Percentiles rank a stretch among this genome's conserved stretches.
Conservation (phyloP, 257 asterid species). For the Solanum virginianum region DNA sequence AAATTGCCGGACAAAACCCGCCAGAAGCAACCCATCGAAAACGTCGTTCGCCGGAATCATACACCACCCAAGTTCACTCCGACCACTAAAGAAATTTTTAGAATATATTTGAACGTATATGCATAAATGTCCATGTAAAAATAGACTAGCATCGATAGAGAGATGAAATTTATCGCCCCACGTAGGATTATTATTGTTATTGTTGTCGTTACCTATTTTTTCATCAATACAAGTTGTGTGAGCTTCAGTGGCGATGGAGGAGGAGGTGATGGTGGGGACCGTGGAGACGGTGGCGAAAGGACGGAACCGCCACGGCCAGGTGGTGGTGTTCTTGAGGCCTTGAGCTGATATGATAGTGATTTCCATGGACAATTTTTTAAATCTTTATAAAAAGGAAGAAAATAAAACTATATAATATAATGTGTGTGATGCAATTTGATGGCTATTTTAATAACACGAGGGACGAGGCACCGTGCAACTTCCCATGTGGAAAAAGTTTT, state of each 20-base stretch:
- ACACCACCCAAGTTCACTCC: conserved; percentile 41
- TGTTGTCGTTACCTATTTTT: conserved; percentile 4
- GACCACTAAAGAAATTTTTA: conserved; percentile 18
- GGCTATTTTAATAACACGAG: not conserved
- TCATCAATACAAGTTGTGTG: conserved; percentile 23
- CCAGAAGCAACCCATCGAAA: conserved; percentile 2
- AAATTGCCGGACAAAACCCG: conserved; percentile 19
- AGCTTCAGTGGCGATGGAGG: not conserved
- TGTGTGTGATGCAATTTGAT: not conserved
- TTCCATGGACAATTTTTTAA: conserved; percentile 4
- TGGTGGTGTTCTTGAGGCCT: conserved; percentile 8
- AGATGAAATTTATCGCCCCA: conserved; percentile 38
- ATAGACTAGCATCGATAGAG: conserved; percentile 9
- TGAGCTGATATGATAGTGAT: conserved; percentile 39
- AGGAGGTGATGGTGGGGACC: not conserved
- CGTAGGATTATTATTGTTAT: not conserved
- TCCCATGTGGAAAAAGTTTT: conserved; percentile 27
- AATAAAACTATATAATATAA: not conserved
- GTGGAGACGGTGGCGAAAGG: conserved; percentile 15
- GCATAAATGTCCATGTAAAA: conserved; percentile 12
- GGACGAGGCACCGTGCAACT: conserved; percentile 10
- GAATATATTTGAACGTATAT: conserved; percentile 27
- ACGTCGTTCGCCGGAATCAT: conserved; percentile 29
- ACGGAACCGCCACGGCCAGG: conserved; percentile 16
- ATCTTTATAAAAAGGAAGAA: not conserved